phyloP scores from a whole-genome alignment of 1,284 basidiomycete genomes.

The Coniferiporia sulphurascens region DNA sequence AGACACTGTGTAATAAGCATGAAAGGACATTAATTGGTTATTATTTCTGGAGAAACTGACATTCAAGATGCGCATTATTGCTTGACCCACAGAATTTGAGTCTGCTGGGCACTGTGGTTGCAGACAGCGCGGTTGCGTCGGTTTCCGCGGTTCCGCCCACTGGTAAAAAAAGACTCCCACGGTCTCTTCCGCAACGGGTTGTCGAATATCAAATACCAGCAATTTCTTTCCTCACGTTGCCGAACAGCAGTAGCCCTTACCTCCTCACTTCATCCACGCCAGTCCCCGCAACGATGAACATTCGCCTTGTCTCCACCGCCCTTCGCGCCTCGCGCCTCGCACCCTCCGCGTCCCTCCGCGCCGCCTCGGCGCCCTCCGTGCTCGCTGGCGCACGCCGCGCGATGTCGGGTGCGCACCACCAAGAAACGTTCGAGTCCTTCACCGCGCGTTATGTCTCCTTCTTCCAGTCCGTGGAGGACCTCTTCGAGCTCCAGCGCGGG shows the following conservation, averaged over 20 bases:
- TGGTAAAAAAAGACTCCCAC: neutral
- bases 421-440: slow-evolving; percentile 94
- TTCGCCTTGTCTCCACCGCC: slow-evolving; percentile 9
- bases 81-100: too few relatives aligned
- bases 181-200: neutral
- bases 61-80: too few relatives aligned
- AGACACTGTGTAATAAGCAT: too few relatives aligned
- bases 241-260: neutral
- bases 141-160: too few relatives aligned
- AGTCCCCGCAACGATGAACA: slow-evolving; percentile 9
- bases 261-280: neutral
- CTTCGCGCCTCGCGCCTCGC: slow-evolving; percentile 14
- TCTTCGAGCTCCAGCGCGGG: slow-evolving; percentile 96
- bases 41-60: too few relatives aligned
- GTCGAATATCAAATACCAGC: neutral
- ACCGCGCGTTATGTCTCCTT: slow-evolving; percentile 91
- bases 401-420: slow-evolving; percentile 44
- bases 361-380: neutral
- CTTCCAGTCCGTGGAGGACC: slow-evolving; percentile 89
- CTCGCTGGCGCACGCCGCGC: slow-evolving; percentile 8
- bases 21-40: too few relatives aligned
- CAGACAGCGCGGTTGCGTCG: too few relatives aligned
- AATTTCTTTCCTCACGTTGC: neutral
- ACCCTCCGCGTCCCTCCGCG: neutral
- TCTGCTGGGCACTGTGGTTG: too few relatives aligned